Conservation (phyloP, 75 land plant species). For the Chamaecyparis obtusa region DNA sequence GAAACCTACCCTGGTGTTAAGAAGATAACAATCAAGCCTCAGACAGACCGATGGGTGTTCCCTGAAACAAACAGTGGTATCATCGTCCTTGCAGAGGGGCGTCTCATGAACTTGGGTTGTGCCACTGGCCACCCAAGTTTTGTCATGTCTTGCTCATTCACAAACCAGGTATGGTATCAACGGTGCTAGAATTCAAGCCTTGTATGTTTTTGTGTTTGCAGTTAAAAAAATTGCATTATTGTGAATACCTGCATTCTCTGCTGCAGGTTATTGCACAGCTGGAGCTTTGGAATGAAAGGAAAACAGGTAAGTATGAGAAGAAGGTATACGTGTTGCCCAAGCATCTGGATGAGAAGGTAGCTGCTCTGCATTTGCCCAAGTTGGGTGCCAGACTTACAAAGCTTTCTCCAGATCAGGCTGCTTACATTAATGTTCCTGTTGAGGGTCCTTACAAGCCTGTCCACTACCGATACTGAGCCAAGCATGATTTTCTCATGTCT, state of each 20-base stretch:
- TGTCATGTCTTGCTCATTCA: conserved; percentile 97
- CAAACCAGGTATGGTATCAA: conserved; percentile 71
- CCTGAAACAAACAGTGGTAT: conserved; percentile 81
- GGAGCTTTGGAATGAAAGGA: conserved; percentile 41
- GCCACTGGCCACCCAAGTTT: conserved; percentile 97
- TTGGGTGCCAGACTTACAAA: conserved; percentile 62
- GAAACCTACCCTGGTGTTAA: conserved; percentile 83
- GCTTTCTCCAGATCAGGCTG: conserved; percentile 54
- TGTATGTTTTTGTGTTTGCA: background rate
- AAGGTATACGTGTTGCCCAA: conserved; percentile 40
- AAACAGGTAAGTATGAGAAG: conserved; percentile 34
- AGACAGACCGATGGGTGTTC: conserved; percentile 94
- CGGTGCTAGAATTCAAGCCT: conserved; percentile 11
- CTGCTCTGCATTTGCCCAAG: conserved; percentile 52
- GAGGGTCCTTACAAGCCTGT: conserved; percentile 74
- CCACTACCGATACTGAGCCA: conserved; percentile 51
- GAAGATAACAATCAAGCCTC: conserved; percentile 93
- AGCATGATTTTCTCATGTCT: background rate
- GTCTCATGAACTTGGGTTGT: conserved; percentile 92
- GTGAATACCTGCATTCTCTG: background rate
- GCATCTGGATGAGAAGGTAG: conserved; percentile 46
- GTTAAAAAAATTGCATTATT: background rate
- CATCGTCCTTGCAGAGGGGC: conserved; percentile 89
- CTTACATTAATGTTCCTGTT: conserved; percentile 49
- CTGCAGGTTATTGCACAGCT: conserved; percentile 39